Percentiles rank a stretch among this genome's conserved stretches.
Conservation (phyloP, 208 protist genomes). For the Leishmania martiniquensis region DNA sequence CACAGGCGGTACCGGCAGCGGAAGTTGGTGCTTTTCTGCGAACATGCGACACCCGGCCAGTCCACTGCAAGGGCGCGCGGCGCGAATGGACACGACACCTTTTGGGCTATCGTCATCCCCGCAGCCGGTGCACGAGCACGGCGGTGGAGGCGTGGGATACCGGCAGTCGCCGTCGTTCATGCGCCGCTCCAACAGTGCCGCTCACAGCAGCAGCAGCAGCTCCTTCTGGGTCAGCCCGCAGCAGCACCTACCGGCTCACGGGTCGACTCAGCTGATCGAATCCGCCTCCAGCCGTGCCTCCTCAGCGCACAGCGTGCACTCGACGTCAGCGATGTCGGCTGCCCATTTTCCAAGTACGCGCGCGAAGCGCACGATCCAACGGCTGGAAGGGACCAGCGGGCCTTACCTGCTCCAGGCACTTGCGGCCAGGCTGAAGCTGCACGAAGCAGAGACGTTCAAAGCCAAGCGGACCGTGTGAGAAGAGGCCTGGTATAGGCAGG, state of each 20-base stretch:
- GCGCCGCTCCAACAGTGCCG: not conserved
- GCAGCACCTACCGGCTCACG: not conserved
- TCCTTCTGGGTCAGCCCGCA: conserved; percentile 8
- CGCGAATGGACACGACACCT: conserved; percentile 7
- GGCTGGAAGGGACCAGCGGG: conserved; percentile 20
- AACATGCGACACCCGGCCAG: not conserved
- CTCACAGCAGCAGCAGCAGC: conserved; percentile 2
- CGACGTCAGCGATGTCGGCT: conserved; percentile 5
- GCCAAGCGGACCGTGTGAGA: not conserved
- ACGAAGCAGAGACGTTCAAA: not conserved
- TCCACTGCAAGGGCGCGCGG: conserved; percentile 1
- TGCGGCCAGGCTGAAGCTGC: conserved; percentile 2
- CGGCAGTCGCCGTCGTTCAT: conserved; percentile 2
- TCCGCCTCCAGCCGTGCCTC: conserved; percentile 31
- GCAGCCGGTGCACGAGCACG: not conserved
- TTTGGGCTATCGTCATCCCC: conserved; percentile 4
- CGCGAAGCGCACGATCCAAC: conserved; percentile 12
- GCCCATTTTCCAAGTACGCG: conserved; percentile 5
- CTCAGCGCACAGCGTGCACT: conserved; percentile 26
- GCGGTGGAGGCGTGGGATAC: not conserved
- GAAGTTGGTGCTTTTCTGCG: not conserved
- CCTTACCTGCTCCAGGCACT: conserved; percentile 22
- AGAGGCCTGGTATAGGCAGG: not conserved
- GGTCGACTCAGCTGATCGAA: conserved; percentile 9
- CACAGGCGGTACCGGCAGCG: not conserved